Conservation (phyloP, 768 basidiomycete species). For the Suillus bovinus region DNA sequence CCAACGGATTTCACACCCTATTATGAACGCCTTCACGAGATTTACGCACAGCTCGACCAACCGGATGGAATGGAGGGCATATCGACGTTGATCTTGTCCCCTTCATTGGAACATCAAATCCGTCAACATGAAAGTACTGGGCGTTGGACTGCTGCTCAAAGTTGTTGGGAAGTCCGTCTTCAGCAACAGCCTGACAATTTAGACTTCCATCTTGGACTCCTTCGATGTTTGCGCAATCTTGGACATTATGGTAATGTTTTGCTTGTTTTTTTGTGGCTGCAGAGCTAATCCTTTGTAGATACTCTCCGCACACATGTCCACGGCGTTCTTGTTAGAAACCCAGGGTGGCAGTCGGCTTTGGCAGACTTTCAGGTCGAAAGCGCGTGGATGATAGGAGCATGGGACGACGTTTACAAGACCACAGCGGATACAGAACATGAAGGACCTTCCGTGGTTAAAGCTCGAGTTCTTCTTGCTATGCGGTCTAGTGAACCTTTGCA, state of each 20-base stretch:
- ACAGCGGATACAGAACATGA: slow-evolving; percentile 50
- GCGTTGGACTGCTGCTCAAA: slow-evolving; percentile 97
- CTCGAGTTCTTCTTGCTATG: slow-evolving; percentile 79
- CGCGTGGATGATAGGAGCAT: slow-evolving; percentile 95
- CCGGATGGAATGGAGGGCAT: slow-evolving; percentile 99
- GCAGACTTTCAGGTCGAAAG: slow-evolving; percentile 89
- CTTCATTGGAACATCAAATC: slow-evolving; percentile 93
- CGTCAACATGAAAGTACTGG: slow-evolving; percentile 97
- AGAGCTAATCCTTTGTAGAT: slow-evolving; percentile 47
- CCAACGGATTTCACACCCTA: slow-evolving; percentile 46
- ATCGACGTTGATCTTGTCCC: slow-evolving; percentile 83
- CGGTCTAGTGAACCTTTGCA: slow-evolving; percentile 49
- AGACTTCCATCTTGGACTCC: slow-evolving; percentile 83
- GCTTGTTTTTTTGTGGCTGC: slow-evolving; percentile 2
- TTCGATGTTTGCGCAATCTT: slow-evolving; percentile 89
- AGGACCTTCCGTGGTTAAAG: slow-evolving; percentile 70
- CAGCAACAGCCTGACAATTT: slow-evolving; percentile 91
- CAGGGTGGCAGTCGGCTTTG: slow-evolving; percentile 77
- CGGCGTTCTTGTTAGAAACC: slow-evolving; percentile 83
- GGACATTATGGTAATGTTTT: slow-evolving; percentile 84
- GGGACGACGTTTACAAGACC: slow-evolving; percentile 75
- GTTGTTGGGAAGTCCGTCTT: slow-evolving; percentile 96
- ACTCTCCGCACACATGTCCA: slow-evolving; percentile 92
- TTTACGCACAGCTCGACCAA: slow-evolving; percentile 94
- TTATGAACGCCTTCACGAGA: slow-evolving; percentile 92